These are phyloP conservation scores for Candida arabinofermentans DNA, from an alignment of 805 yeast genomes.

Conservation along the genomic window DNA sequence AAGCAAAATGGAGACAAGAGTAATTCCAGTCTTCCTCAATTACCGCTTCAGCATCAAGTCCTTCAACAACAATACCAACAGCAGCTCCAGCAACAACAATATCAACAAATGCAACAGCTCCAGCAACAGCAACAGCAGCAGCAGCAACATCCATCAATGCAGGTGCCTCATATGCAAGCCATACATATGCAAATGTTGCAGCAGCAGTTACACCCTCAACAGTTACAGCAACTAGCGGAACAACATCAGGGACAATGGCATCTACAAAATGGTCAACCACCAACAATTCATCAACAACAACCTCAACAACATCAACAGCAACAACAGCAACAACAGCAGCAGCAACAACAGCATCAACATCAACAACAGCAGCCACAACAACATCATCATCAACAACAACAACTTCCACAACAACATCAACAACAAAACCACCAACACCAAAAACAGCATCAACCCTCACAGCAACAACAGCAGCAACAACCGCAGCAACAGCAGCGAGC, in stretches of 20 bases:
- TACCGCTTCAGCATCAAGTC: slow-evolving; percentile 1
- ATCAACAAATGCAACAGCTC: slow-evolving; percentile 1
- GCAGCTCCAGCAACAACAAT: slow-evolving; percentile 1
- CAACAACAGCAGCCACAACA: slow-evolving; percentile 2
- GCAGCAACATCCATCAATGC: too few relatives aligned
- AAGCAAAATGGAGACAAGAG: background rate
- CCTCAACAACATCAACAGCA: too few relatives aligned
- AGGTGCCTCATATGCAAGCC: too few relatives aligned
- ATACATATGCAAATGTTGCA: too few relatives aligned
- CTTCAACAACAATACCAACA: slow-evolving; percentile 2
- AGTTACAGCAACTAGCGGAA: too few relatives aligned
- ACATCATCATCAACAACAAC: background rate
- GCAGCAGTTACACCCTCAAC: too few relatives aligned
- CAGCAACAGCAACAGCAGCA: slow-evolving; percentile 1
- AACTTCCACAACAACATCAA: background rate
- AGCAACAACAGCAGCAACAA: background rate
- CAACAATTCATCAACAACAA: too few relatives aligned
- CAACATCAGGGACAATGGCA: too few relatives aligned
- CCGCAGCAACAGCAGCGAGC: slow-evolving; percentile 1
- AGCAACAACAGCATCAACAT: background rate
- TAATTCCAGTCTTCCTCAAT: background rate
- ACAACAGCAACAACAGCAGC: background rate
- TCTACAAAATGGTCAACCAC: too few relatives aligned
- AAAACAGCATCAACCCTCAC: background rate
- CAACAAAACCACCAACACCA: background rate